Evolutionary conservation across 1,284 basidiomycete genomes (phyloP), one percentile per base, ranked within the genome.

Genomic region (Sanghuangporus weigelae): DNA sequence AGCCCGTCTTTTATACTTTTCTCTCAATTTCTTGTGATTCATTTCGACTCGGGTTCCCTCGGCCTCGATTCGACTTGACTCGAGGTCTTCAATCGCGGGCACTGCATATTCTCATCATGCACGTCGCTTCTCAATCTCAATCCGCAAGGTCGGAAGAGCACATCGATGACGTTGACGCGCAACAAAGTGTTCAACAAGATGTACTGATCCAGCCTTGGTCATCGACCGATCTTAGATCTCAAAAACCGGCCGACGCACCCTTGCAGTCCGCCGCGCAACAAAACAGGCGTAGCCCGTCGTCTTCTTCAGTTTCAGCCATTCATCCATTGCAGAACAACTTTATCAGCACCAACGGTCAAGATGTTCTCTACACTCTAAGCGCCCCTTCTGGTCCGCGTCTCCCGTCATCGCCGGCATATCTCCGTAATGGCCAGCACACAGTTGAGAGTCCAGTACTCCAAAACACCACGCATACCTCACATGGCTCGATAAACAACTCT

Each of bases 401-500:
- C 67, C 72, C 72, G 68, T 70, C 67, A 10, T 71, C 72, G 23
- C n/a, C 57, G 26, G 68, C 71, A 62, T 66, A 67, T 60, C 51
- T 69, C 69, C 72, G 74, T 55, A 70, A 76, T 72, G 71, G 76
- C 69, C 73, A 69, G 38, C 69, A 70, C 63, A 46, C 56, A 50
- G 72, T 76, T 77, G 79, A 73, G 76, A 77, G 76, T 76, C 67
- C 63, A 46, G 40, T 63, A 73, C 76, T 78, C 74, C 74, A 79
- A 74, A 75, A 77, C 68, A 69, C 42, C 59, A 19, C 59, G 46
- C 72, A 67, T 70, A 75, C 67, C 59, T 31, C 72, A 70, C 75
- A 76, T 84, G 82, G 63, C 66, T 73, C 79, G 74, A 70, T 83
- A 80, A 80, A 76, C 68, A 67, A 63, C 16, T 66, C 67, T 48